Conservation (phyloP, 306 rosid species). For the Lagenaria siceraria region DNA sequence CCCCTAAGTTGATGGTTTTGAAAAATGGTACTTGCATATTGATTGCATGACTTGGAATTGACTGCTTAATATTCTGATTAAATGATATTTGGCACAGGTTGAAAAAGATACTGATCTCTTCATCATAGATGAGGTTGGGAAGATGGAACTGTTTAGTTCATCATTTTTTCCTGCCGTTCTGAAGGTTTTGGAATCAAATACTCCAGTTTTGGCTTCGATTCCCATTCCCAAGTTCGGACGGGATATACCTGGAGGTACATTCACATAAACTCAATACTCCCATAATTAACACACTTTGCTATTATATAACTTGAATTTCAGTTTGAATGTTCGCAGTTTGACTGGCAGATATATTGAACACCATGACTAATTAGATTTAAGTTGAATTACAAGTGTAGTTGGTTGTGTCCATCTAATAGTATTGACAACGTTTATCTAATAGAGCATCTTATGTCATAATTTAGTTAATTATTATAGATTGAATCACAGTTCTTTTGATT, state of each 20-base stretch:
- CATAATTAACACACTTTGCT: not conserved
- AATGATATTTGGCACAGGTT: constrained; percentile 25
- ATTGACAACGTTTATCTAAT: not conserved
- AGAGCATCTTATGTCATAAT: not conserved
- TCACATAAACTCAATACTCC: not conserved
- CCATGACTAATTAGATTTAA: not conserved
- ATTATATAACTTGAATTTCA: not conserved
- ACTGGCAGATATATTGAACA: not conserved
- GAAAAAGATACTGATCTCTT: constrained; percentile 62
- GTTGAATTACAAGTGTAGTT: not conserved
- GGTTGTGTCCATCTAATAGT: not conserved
- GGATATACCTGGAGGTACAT: constrained; percentile 59
- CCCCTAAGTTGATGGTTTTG: not conserved
- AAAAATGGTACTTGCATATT: not conserved
- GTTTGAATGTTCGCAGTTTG: not conserved
- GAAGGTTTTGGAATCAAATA: constrained; percentile 56
- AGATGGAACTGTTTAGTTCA: constrained; percentile 79
- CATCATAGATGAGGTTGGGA: constrained; percentile 78
- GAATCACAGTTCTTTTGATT: not conserved
- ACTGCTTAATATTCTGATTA: constrained; percentile 9
- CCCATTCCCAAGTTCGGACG: constrained; percentile 67
- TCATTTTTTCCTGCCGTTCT: constrained; percentile 77
- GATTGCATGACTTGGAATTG: not conserved
- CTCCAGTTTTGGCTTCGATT: constrained; percentile 64
- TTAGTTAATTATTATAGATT: too few relatives aligned